A percentile compares a stretch with the other conserved stretches of the same genome.
These are phyloP conservation scores for Poronia punctata DNA, from an alignment of 495 filamentous ascomycete genomes.

Conservation along the genomic window DNA sequence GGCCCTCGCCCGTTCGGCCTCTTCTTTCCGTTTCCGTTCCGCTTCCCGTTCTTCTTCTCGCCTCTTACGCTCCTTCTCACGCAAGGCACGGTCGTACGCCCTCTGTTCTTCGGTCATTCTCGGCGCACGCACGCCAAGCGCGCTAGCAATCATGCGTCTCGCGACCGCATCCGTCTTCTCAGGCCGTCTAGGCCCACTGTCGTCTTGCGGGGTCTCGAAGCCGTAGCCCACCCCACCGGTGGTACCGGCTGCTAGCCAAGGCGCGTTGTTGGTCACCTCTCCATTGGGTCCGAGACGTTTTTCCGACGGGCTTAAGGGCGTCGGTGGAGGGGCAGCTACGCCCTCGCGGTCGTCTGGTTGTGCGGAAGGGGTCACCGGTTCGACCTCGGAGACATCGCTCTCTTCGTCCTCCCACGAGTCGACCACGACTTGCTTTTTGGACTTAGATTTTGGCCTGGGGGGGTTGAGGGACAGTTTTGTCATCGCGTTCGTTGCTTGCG, in stretches of 20 bases:
- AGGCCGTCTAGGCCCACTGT: slow-evolving; percentile 44
- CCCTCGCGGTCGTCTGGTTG: slow-evolving; percentile 24
- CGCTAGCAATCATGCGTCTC: slow-evolving; percentile 81
- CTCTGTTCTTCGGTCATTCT: slow-evolving; percentile 80
- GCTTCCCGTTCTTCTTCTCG: slow-evolving; percentile 66
- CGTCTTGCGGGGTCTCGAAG: slow-evolving; percentile 13
- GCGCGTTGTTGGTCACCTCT: slow-evolving; percentile 10
- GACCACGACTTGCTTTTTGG: slow-evolving; percentile 45
- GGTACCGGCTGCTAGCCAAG: slow-evolving; percentile 12
- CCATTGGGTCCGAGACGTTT: slow-evolving; percentile 22
- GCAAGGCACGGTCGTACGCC: slow-evolving; percentile 76
- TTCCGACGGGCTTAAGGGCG: slow-evolving; percentile 52
- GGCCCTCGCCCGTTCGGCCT: slow-evolving; percentile 61
- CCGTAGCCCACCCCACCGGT: slow-evolving; percentile 6
- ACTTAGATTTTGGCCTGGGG: slow-evolving; percentile 31
- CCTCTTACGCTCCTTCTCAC: slow-evolving; percentile 77
- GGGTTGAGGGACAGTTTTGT: slow-evolving; percentile 32
- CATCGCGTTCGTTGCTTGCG: slow-evolving; percentile 21
- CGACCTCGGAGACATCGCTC: slow-evolving; percentile 15
- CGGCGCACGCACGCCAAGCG: slow-evolving; percentile 73
- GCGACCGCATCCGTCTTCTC: slow-evolving; percentile 93
- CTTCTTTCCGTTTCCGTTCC: slow-evolving; percentile 54
- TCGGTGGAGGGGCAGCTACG: slow-evolving; percentile 49
- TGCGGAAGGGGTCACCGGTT: slow-evolving; percentile 30
- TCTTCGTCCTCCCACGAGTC: slow-evolving; percentile 86